These are phyloP conservation scores for Boletus patriciae DNA, from an alignment of 768 basidiomycete genomes.

Conservation along the genomic window DNA sequence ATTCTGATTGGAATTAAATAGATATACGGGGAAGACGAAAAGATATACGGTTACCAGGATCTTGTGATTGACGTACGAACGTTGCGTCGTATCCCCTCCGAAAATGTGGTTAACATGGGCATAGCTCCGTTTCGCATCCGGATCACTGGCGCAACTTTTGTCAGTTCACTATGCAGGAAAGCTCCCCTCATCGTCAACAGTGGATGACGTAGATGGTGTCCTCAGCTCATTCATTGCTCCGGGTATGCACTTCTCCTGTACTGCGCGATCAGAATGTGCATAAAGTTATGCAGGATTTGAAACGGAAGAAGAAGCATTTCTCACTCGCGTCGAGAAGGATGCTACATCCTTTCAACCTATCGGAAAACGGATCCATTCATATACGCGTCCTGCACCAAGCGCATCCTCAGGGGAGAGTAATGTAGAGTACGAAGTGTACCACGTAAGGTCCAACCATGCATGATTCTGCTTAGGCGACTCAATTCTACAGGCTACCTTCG, in stretches of 20 bases:
- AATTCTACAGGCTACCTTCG: slow-evolving; percentile 67
- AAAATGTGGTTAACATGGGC: slow-evolving; percentile 1
- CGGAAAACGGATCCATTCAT: slow-evolving; percentile 75
- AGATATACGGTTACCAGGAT: slow-evolving; percentile 90
- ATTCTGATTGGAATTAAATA: slow-evolving; percentile 29
- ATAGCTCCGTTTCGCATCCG: slow-evolving; percentile 85
- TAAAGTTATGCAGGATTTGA: slow-evolving; percentile 54
- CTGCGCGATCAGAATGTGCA: not conserved
- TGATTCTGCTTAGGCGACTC: not conserved
- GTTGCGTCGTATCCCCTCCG: not conserved
- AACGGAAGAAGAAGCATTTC: slow-evolving; percentile 66
- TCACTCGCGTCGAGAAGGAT: slow-evolving; percentile 70
- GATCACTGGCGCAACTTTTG: slow-evolving; percentile 78
- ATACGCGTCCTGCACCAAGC: slow-evolving; percentile 55
- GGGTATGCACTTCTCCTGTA: slow-evolving; percentile 39
- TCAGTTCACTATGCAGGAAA: slow-evolving; percentile 65
- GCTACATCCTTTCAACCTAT: slow-evolving; percentile 74
- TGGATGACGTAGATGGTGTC: slow-evolving; percentile 84
- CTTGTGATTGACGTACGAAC: slow-evolving; percentile 75
- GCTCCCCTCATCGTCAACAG: slow-evolving; percentile 61
- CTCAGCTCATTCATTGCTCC: slow-evolving; percentile 76
- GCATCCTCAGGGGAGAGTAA: slow-evolving; percentile 51
- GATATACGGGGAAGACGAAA: slow-evolving; percentile 97
- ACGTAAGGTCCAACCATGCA: slow-evolving; percentile 52
- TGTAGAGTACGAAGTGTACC: slow-evolving; percentile 86